These are phyloP conservation scores for Acanthamoeba quina DNA, from an alignment of 208 protist species.

Conservation along the genomic window DNA sequence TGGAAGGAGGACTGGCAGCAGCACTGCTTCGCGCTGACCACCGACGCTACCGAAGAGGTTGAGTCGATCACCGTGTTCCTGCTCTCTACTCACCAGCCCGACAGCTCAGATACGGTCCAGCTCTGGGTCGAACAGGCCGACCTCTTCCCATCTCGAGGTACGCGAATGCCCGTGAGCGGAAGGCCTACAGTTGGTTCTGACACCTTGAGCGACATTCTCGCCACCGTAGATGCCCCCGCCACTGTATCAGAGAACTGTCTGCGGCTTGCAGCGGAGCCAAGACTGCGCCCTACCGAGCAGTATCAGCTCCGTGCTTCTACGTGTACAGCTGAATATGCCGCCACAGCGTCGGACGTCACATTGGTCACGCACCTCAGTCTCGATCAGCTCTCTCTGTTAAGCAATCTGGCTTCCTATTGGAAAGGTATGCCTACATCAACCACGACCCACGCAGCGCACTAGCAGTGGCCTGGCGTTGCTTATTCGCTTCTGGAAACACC, in stretches of 20 bases:
- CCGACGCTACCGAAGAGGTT: not conserved
- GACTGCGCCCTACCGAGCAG: not conserved
- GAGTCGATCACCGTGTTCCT: slow-evolving; percentile 38
- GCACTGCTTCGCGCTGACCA: slow-evolving; percentile 4
- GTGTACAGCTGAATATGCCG: not conserved
- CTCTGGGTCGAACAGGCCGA: slow-evolving; percentile 25
- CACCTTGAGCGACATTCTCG: too few species aligned
- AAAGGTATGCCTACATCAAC: not conserved
- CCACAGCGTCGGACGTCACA: not conserved
- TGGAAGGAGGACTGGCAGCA: slow-evolving; percentile 53
- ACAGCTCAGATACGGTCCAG: not conserved
- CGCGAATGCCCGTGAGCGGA: not conserved
- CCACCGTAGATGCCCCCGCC: not conserved
- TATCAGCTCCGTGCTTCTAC: not conserved
- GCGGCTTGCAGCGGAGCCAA: not conserved
- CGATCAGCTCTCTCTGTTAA: not conserved
- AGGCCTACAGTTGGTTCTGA: not conserved
- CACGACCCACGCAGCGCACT: not conserved
- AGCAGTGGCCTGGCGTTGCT: too few species aligned
- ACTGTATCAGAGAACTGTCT: not conserved
- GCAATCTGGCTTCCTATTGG: not conserved
- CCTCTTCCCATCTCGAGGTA: not conserved
- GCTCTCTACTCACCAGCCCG: not conserved
- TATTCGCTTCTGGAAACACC: too few species aligned
- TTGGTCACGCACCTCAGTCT: not conserved